Base-by-base conservation (phyloP, 352 stramenopile species). In the Phytophthora foliorum region DNA sequence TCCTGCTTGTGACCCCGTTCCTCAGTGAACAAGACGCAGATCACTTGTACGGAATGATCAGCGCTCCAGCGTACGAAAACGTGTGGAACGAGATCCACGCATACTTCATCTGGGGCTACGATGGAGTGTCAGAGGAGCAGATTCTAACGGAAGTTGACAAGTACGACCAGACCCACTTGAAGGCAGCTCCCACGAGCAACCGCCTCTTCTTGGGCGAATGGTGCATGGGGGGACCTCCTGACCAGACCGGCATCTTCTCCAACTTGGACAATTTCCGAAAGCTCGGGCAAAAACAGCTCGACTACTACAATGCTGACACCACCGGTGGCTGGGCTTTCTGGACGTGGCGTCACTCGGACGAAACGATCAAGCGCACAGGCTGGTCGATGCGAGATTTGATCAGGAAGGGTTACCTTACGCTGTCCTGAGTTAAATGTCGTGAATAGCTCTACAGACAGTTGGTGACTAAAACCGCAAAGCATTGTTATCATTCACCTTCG, bases 41-140 rank as follows among this genome's bases (percentile, higher is more conserved):
- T 4, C 29, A 56, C 9, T 51, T 84, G 19, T 24, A 49, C 6
- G 63, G 53, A 6, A 81, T 88, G 41, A 76, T 77, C 56, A 34
- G 29, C 14, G 65, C 59, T 1, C 54, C 54, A 4, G 48, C 71
- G n/a, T 86, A 82, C 59, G 42, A 31, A 22, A 88, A 90, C 51
- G 77, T 91, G 21, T 91, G 83, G 79, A 65, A 81, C 59, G 79
- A 90, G 49, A 76, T 74, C 44, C 83, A 89, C 60, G 42, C 60
- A n/a, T 90, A 89, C 71, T 88, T 81, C 69, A 74, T 78, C 19
- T 83, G 71, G 66, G 80, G 69, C 21, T 84, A 74, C 27, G 69
- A 73, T 6, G 34, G 44, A 9, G n/a, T 57, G 7, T 66, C 34
- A 21, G 73, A 84, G 46, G 22, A 50, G n/a, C 25, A 61, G 13